phyloP scores from a whole-genome alignment of 176 grass and related monocot genomes.

The Zoysia japonica region DNA sequence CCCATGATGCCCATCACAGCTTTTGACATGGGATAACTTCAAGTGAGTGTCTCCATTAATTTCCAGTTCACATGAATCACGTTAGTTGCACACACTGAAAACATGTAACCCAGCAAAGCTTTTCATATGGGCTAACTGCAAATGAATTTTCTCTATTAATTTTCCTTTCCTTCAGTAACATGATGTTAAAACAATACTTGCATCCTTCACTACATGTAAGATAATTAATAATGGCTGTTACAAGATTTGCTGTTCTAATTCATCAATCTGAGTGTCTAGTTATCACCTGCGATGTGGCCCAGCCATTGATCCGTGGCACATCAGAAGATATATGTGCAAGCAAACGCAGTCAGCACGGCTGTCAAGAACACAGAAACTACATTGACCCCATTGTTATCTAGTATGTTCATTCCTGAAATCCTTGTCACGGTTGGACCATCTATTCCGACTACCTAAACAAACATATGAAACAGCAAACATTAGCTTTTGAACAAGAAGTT shows the following conservation, averaged over 20 bases:
- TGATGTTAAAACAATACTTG: background rate
- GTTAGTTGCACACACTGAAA: background rate
- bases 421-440: slow-evolving; percentile 58
- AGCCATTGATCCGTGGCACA: background rate
- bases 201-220: background rate
- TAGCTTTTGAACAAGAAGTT: slow-evolving; percentile 8
- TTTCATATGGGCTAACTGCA: slow-evolving; percentile 13
- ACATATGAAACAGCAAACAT: slow-evolving; percentile 14
- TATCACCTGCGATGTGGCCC: slow-evolving; percentile 11
- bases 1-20: background rate
- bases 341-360: slow-evolving; percentile 53
- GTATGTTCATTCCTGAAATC: slow-evolving; percentile 82
- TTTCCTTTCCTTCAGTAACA: background rate
- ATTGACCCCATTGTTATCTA: slow-evolving; percentile 90
- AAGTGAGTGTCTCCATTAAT: slow-evolving; percentile 8
- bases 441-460: slow-evolving; percentile 70
- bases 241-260: slow-evolving; percentile 19
- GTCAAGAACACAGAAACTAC: slow-evolving; percentile 70
- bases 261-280: slow-evolving; percentile 15
- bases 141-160: background rate
- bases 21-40: slow-evolving; percentile 1
- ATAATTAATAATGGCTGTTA: slow-evolving; percentile 27
- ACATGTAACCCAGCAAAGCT: background rate
- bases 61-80: too few species aligned
- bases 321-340: slow-evolving; percentile 73